Evolutionary conservation across 306 rosid species (phyloP).

Genomic region (Pterocarpus macrocarpus): DNA sequence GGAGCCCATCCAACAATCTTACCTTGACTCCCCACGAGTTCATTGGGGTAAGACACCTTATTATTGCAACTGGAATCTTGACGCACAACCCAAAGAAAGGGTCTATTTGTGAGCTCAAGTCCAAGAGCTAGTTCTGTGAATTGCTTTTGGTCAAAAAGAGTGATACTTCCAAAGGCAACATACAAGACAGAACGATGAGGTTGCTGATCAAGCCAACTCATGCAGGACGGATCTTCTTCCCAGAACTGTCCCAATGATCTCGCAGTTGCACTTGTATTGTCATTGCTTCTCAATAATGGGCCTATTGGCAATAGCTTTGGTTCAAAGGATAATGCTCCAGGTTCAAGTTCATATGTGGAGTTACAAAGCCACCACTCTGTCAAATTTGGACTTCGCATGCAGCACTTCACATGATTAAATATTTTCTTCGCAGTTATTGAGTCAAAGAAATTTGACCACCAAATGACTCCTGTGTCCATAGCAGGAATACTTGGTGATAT

Average conservation of each 20-base stretch:
- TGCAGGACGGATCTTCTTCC: conserved; percentile 37
- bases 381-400: background rate
- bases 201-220: conserved; percentile 37
- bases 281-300: background rate
- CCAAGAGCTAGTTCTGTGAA: conserved; percentile 34
- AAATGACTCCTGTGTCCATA: background rate
- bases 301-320: background rate
- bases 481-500: background rate
- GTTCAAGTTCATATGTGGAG: conserved; percentile 30
- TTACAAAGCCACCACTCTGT: conserved; percentile 3
- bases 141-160: conserved; percentile 12
- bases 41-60: conserved; percentile 5
- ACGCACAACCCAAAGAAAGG: conserved; percentile 54
- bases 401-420: background rate
- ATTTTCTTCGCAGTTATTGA: background rate
- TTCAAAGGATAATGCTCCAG: background rate
- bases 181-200: conserved; percentile 23
- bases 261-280: background rate
- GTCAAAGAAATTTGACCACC: background rate
- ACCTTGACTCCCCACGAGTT: conserved; percentile 25
- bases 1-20: conserved; percentile 49
- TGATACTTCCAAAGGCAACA: conserved; percentile 31
- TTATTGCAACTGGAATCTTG: background rate
- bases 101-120: conserved; percentile 25
- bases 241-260: conserved; percentile 38